Conservation (phyloP, 805 yeast species). For the Pichia exigua region DNA sequence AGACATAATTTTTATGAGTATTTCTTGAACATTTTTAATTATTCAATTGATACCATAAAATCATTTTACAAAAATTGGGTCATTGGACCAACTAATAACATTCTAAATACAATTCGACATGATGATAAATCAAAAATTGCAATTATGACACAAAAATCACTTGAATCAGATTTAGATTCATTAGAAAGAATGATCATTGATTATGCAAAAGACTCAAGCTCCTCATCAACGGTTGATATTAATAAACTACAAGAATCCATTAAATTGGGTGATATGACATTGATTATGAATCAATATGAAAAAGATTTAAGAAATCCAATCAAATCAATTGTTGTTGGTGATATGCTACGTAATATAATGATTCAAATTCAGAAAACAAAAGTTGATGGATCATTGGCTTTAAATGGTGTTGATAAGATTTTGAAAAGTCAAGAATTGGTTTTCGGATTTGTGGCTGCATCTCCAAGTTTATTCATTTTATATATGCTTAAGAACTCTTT, state of each 20-base stretch:
- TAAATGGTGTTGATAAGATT: constrained; percentile 83
- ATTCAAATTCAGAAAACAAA: constrained; percentile 95
- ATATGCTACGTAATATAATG: constrained; percentile 64
- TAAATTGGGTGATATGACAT: constrained; percentile 67
- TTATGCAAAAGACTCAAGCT: constrained; percentile 38
- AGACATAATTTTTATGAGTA: constrained; percentile 31
- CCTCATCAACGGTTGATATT: constrained; percentile 7
- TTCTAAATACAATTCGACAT: constrained; percentile 74
- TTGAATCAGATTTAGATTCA: constrained; percentile 70
- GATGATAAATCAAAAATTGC: constrained; percentile 71
- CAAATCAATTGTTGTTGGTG: constrained; percentile 55
- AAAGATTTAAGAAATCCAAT: constrained; percentile 64
- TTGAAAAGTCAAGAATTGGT: constrained; percentile 88
- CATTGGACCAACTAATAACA: constrained; percentile 61
- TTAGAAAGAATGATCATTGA: constrained; percentile 84
- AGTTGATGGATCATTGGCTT: constrained; percentile 88
- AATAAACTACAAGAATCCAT: constrained; percentile 40
- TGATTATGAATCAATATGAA: constrained; percentile 77
- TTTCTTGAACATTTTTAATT: constrained; percentile 44
- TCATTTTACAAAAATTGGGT: constrained; percentile 84
- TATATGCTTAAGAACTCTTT: constrained; percentile 35
- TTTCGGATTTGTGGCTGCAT: constrained; percentile 85
- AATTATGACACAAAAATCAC: constrained; percentile 68
- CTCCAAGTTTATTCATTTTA: constrained; percentile 63
- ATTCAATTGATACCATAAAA: constrained; percentile 51